phyloP scores from a whole-genome alignment of 352 stramenopile genomes.

The Phytophthora fragariaefolia region DNA sequence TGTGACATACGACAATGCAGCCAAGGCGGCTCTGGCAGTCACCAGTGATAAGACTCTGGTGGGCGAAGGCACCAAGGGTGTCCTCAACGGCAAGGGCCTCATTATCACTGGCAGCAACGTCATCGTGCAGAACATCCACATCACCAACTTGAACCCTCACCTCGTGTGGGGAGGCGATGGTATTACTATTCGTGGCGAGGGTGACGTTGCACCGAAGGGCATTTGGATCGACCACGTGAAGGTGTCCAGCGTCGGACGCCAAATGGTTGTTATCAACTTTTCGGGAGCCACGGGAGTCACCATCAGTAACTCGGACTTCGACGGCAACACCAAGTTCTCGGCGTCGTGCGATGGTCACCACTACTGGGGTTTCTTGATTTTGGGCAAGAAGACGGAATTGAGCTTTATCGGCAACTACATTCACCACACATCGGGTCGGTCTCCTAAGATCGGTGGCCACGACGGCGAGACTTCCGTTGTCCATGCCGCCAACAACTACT shows the following conservation, averaged over 20 bases:
- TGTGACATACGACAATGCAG: too few species aligned
- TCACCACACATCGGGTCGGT: slow-evolving; percentile 44
- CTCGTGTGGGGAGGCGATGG: slow-evolving; percentile 31
- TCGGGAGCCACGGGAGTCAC: slow-evolving; percentile 17
- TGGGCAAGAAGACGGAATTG: slow-evolving; percentile 27
- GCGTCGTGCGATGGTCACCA: slow-evolving; percentile 37
- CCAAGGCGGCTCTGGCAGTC: slow-evolving; percentile 20
- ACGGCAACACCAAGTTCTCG: slow-evolving; percentile 19
- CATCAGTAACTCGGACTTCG: slow-evolving; percentile 38
- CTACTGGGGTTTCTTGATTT: slow-evolving; percentile 44
- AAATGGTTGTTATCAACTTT: slow-evolving; percentile 42
- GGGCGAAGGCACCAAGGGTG: slow-evolving; percentile 35
- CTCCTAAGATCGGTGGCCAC: slow-evolving; percentile 38
- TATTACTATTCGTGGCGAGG: slow-evolving; percentile 26
- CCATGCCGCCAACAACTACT: slow-evolving; percentile 40
- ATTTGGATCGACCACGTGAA: slow-evolving; percentile 48
- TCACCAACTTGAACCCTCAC: slow-evolving; percentile 44
- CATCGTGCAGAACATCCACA: slow-evolving; percentile 48
- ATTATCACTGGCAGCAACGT: slow-evolving; percentile 34
- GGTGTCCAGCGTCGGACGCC: slow-evolving; percentile 34
- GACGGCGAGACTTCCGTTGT: slow-evolving; percentile 18
- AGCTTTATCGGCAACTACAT: slow-evolving; percentile 28
- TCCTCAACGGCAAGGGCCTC: slow-evolving; percentile 41
- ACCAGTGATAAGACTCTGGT: slow-evolving; percentile 36
- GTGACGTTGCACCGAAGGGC: slow-evolving; percentile 10